Evolutionary conservation across 192 early-diverging fungal genomes (phyloP), one percentile per base, ranked within the genome.

Genomic region (Jimgerdemannia lactiflua): DNA sequence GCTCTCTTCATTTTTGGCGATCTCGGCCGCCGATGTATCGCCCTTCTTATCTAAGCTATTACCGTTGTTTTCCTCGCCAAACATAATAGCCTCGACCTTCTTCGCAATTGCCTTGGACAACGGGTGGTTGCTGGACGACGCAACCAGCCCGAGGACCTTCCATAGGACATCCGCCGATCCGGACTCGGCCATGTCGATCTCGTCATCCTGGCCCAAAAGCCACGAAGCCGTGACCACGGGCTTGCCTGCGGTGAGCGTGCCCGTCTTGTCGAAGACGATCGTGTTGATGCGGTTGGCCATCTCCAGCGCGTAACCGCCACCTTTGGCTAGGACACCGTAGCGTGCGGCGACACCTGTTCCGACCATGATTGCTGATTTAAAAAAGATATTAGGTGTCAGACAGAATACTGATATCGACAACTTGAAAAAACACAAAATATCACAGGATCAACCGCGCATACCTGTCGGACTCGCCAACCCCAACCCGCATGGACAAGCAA

Each of bases 261-360:
- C 94, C 49, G 94, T 96, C 76, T 96, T 96, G 79, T 96, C 94
- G 83, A 95, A 95, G 14, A 87, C 87, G 66, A 96, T 87, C n/a
- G 86, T 87, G 39, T 78, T 79, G 9, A 93, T 81, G 0, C 80
- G 72, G 71, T 85, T 83, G 19, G 90, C 89, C 83, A 80, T 86
- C 79, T 95, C 91, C 0, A 95, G 79, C 3, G 92, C 91, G 3
- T 85, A 82, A 10, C 94, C 94, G 70, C 93, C 94, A 8, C 92
- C 92, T 71, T 92, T 92, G 43, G 93, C 83, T 54, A 92, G 80
- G 18, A 92, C 84, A 66, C 91, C 91, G 69, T 83, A 77, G 42
- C 78, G 78, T 11, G 91, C 91, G 6, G 91, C 91, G 4, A 91
- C 85, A 42, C 91, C 91, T 18, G 90, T 90, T 39, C 90, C 92